Percentiles rank a stretch among this genome's conserved stretches.
phyloP scores from a whole-genome alignment of 176 grass and related monocot species.

The Bonia amplexicaulis region DNA sequence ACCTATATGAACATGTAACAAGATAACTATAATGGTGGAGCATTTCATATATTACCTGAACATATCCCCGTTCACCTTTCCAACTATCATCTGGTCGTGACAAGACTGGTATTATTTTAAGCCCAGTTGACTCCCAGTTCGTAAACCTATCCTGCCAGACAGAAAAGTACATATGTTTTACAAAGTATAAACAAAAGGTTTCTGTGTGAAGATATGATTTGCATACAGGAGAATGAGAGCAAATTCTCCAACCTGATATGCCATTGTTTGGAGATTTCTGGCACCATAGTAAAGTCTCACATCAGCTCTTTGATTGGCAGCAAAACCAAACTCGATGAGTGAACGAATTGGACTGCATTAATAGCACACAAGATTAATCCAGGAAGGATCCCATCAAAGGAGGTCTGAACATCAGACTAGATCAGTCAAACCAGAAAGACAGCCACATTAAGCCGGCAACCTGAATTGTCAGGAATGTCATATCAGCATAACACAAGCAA shows the following conservation, averaged over 20 bases:
- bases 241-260: slow-evolving; percentile 43
- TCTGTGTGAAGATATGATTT: background rate
- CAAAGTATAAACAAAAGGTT: background rate
- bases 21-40: background rate
- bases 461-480: background rate
- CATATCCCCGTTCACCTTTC: slow-evolving; percentile 65
- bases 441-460: background rate
- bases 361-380: slow-evolving; percentile 12
- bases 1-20: background rate
- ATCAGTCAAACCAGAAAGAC: background rate
- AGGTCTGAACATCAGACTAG: background rate
- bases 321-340: slow-evolving; percentile 76
- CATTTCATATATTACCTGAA: slow-evolving; percentile 42
- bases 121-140: slow-evolving; percentile 65
- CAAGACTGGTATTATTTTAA: slow-evolving; percentile 65
- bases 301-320: slow-evolving; percentile 60
- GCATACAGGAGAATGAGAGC: background rate
- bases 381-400: background rate
- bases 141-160: slow-evolving; percentile 59
- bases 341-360: slow-evolving; percentile 71
- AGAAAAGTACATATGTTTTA: background rate
- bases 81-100: slow-evolving; percentile 72
- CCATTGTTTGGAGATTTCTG: slow-evolving; percentile 74
- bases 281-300: slow-evolving; percentile 94
- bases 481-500: background rate